Evolutionary conservation across 2,329 filamentous ascomycete genomes (phyloP), one percentile per base, ranked within the genome.

Genomic region (Phoma sp.): DNA sequence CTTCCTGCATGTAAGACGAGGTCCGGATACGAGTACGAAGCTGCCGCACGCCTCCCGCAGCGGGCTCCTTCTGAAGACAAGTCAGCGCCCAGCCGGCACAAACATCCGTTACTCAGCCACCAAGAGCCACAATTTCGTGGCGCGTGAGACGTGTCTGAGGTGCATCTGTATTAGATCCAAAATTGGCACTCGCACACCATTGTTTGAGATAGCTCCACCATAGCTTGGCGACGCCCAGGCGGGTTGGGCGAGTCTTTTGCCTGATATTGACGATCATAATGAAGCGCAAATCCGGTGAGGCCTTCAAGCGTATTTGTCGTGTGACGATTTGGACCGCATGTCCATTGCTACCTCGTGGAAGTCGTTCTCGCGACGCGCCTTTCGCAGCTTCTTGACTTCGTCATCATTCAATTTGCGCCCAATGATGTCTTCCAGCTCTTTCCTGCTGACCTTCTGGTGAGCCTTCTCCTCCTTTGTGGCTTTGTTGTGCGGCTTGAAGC

Each of bases 281-380:
- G 17, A 36, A 18, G 34, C 20, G 20, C 11, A 4, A 3, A 1
- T 12, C 14, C 5, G 20, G 21, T 43, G 26, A 28, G 33, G 7
- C 32, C 20, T 23, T 56, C 47, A 56, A 12, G 71, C 72, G 50
- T 73, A 75, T 50, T 74, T 75, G 60, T 75, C 72, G 47, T 75
- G 93, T 78, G 96, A 96, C 50, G 87, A 87, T 80, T 96, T 96
- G 25, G 95, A 89, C 76, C 93, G 95, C 49, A 97, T 80, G 76
- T 96, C 88, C 61, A 98, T 77, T 68, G 97, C 77, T 64, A 85
- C 85, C 77, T 98, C 93, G 73, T 97, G 90, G 72, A 95, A 97
- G 72, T 93, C 88, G 0, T 95, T 95, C 65, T 97, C 90, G 65
- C 86, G 84, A 71, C 91, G 84, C 28, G 95, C 92, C 76, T 81